Evolutionary conservation across 2,329 filamentous ascomycete genomes (phyloP).

Genomic region (Aspergillus novofumigatus): DNA sequence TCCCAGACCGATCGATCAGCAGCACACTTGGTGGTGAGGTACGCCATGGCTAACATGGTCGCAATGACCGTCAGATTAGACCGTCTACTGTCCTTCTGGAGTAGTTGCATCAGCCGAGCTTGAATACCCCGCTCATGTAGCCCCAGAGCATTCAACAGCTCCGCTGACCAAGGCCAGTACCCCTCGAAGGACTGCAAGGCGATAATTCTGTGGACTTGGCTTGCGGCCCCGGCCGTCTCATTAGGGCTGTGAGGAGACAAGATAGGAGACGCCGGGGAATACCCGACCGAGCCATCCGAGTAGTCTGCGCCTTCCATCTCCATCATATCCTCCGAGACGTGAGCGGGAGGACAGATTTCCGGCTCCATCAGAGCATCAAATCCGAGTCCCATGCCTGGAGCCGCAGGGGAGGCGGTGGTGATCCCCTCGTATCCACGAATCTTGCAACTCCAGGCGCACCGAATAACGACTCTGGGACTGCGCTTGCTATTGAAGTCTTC

Average conservation of each 20-base stretch:
- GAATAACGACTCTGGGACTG: too few relatives aligned
- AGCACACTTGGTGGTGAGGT: constrained; percentile 3
- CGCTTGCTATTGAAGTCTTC: too few relatives aligned
- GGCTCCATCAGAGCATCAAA: neutral
- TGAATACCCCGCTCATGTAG: neutral
- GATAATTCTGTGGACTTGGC: constrained; percentile 45
- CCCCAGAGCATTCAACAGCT: neutral
- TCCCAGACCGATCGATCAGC: constrained; percentile 11
- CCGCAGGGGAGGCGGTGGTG: neutral
- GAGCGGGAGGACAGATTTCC: neutral
- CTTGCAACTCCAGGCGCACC: too few relatives aligned
- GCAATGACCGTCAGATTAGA: constrained; percentile 3
- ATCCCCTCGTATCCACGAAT: too few relatives aligned
- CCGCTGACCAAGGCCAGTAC: constrained; percentile 42
- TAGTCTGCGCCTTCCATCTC: too few relatives aligned
- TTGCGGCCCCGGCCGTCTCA: neutral
- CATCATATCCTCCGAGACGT: neutral
- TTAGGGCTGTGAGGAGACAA: neutral
- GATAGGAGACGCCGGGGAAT: neutral
- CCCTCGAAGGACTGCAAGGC: constrained; percentile 55
- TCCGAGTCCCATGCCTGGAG: neutral
- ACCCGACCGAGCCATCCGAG: neutral
- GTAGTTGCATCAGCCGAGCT: neutral
- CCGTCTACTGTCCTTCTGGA: neutral
- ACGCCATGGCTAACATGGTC: constrained; percentile 13